Base-by-base conservation (phyloP, 306 rosid species). In the Citrullus amarus region DNA sequence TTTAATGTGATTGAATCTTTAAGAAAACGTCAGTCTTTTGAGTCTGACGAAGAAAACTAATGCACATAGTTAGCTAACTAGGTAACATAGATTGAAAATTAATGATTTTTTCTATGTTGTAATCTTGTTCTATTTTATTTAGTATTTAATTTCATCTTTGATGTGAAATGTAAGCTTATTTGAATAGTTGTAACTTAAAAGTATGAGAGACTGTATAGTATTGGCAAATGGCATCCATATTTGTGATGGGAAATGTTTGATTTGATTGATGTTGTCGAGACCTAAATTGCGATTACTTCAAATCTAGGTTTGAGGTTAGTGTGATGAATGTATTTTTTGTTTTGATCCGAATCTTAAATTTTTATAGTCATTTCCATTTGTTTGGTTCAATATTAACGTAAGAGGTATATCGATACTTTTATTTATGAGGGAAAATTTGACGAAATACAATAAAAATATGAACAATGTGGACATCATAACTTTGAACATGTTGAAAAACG, bases 31-130 rank as follows among this genome's bases (percentile, higher is more conserved):
- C 97, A 91, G 46, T 77, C 86, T 66, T 93, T 91, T 9, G 96
- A 93, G 50, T 86, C 92, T 73, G 94, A 90, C 79, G 92, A 82
- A 46, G 98, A 90, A 80, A 90, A 81, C 84, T 78, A 43, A 78
- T 46, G 38, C 46, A 8, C 57, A 70, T 46, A 25, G 12, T 25
- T 25, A 25, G 34, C 53, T 68, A 20, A 66, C 72, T 17, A 66
- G 51, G 72, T 38, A 66, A 36, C 18, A 16, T 34, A 34, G 22
- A 16, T 36, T 15, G 28, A 66, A 16, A 36, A 1, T 16, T 60
- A 15, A n/a, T 62, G 44, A 5, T 15, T 14, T 9, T 7, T 32
- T 62, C 5, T 32, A 32, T 62, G 20, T 62, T 61, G 61, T 56
- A 56, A 62, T 62, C 43, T 62, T 30, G 15, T 28, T 60, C 2